Base-by-base conservation (phyloP, 1,139 yeast genomes). In the Scheffersomyces segobiensis region DNA sequence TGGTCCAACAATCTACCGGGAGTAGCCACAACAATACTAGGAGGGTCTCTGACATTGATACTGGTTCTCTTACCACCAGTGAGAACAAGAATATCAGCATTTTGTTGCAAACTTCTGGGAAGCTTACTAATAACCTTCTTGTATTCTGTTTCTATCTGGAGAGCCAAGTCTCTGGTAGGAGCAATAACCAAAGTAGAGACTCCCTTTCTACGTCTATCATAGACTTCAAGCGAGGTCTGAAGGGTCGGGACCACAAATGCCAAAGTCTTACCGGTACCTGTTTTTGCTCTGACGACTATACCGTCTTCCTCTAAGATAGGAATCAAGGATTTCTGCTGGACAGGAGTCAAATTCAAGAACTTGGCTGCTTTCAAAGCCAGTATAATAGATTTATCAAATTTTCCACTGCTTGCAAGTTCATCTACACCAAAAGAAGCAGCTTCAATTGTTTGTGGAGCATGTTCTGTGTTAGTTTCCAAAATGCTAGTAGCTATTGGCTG, bases 261-360 rank as follows among this genome's bases (percentile, higher is more conserved):
- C 61, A 91, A 86, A 0, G 98, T 93, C 73, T 93, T 93, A 67
- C 98, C 98, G 0, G 98, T 93, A 69, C 98, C 98, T 3, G 98
- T 93, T 71, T 91, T 91, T 47, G 98, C 98, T 65, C 96, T 83
- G 48, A 91, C 95, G 26, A 93, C 93, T 57, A 92, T 79, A 63
- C 96, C 93, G 51, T 81, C 76, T 49, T 84, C 81, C 22, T 81
- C 70, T 57, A 91, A 76, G 59, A 89, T 84, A 8, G 96, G 96
- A 57, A 85, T 76, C 54, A 93, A 77, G 5, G 97, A 83, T 65
- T 83, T 81, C 57, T 88, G 87, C 72, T 93, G 98, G 20, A 92
- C 97, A 1, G 91, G 87, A 0, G 98, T 91, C 66, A 93, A 81
- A 52, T 71, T 77, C 56, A 68, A 71, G 66, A 81, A 86, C 0